Evolutionary conservation across 2,329 filamentous ascomycete genomes (phyloP), one percentile per base, ranked within the genome.

Genomic region (Fusarium secorum): DNA sequence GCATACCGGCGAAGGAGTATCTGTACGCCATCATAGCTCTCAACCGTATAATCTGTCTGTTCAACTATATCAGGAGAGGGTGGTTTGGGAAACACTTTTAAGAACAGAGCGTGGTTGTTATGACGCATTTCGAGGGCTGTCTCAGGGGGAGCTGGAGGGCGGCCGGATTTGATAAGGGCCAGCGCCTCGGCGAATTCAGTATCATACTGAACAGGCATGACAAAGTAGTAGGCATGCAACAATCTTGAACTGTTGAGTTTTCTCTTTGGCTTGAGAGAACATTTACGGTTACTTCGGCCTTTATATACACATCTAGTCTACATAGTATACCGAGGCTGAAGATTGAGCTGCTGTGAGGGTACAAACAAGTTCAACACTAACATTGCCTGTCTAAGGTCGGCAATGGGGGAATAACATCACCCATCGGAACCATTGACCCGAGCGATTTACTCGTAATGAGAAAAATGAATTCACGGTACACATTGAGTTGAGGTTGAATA

Each of bases 161-260:
- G 44, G 30, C 51, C 33, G 22, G 68, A 71, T 42, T 54, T 55
- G 5, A 74, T 51, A 4, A 62, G 62, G 28, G 46, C 68, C 17
- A 74, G 46, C 17, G 58, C 65, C 44, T 68, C 52, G 4, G 70
- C 72, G 22, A 74, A 75, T 24, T 72, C 72, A 13, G 54, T 13
- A 18, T 75, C 73, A 15, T 72, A 75, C 33, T 33, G 39, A 11
- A 75, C 49, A 20, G 72, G 18, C 72, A 75, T 71, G 18, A 3
- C 60, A 15, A 30, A 3, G 33, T 17, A 20, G 39, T 26, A 6
- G 26, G 33, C 14, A n/a, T 20, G 26, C 17, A 22, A 8, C 1
- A 10, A 41, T 35, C 10, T 13, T 46, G 44, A 32, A 5, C 49
- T n/a, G 38, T n/a, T 18, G 28, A 20, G 17, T 20, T 41, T 7